A percentile compares a stretch with the other conserved stretches of the same genome.
These are phyloP conservation scores for Psilocybe azurescens DNA, from an alignment of 768 basidiomycete genomes.

Conservation along the genomic window DNA sequence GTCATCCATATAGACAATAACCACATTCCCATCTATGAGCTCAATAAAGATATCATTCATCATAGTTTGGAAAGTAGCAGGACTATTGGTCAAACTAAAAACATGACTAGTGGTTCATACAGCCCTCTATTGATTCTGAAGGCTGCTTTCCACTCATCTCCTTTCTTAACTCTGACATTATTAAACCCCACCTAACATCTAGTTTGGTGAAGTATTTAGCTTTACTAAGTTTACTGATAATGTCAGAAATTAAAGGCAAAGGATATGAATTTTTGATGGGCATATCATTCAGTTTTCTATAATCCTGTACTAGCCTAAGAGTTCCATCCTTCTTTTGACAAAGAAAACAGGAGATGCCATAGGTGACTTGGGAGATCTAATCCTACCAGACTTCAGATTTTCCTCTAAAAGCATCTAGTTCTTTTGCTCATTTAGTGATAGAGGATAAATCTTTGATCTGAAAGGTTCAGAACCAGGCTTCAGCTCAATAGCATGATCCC, in stretches of 20 bases:
- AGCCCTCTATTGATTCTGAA: conserved; percentile 13
- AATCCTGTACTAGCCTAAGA: conserved; percentile 33
- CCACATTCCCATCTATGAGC: conserved; percentile 38
- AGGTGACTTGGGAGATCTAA: conserved; percentile 19
- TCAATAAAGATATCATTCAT: conserved; percentile 32
- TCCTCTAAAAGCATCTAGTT: conserved; percentile 25
- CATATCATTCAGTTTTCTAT: conserved; percentile 33
- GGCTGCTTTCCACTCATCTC: not conserved
- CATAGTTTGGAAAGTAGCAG: conserved; percentile 42
- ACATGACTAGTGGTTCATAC: too few relatives aligned
- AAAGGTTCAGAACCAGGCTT: conserved; percentile 16
- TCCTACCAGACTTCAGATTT: conserved; percentile 13
- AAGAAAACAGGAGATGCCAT: conserved; percentile 22
- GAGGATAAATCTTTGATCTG: conserved; percentile 18
- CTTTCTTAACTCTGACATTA: not conserved
- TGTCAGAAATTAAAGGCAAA: conserved; percentile 33
- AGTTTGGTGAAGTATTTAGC: conserved; percentile 34
- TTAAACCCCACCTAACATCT: conserved; percentile 25
- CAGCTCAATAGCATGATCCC: conserved; percentile 27
- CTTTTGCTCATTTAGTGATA: conserved; percentile 33
- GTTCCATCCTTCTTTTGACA: conserved; percentile 23
- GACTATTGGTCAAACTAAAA: too few relatives aligned
- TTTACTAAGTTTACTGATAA: conserved; percentile 26
- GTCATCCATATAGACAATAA: conserved; percentile 43
- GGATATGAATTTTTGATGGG: conserved; percentile 37